Evolutionary conservation across 495 filamentous ascomycete genomes (phyloP).

Genomic region (Hypoxylon intermedium): DNA sequence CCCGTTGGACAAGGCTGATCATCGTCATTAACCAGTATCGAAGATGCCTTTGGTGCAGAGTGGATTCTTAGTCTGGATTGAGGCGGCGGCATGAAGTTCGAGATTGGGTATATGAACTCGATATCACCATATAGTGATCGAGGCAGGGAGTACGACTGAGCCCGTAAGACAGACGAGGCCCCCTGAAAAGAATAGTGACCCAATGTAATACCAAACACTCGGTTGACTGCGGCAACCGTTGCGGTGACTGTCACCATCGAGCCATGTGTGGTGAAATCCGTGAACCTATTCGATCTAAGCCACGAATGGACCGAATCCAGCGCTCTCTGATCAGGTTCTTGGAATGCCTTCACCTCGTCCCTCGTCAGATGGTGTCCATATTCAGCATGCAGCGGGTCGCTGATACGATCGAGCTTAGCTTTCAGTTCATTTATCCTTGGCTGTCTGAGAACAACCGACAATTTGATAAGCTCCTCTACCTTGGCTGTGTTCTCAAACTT

Average conservation of each 20-base stretch:
- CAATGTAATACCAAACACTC: slow-evolving; percentile 49
- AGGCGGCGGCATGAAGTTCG: slow-evolving; percentile 49
- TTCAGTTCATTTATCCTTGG: slow-evolving; percentile 47
- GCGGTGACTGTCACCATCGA: slow-evolving; percentile 46
- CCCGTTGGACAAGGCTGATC: slow-evolving; percentile 40
- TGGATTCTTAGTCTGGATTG: slow-evolving; percentile 6
- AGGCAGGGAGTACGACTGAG: slow-evolving; percentile 58
- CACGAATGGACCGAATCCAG: slow-evolving; percentile 43
- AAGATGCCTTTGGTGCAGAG: slow-evolving; percentile 5
- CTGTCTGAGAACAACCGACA: slow-evolving; percentile 49
- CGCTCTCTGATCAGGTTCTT: slow-evolving; percentile 31
- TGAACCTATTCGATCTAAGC: slow-evolving; percentile 44
- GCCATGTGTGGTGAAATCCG: slow-evolving; percentile 33
- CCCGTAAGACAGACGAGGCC: slow-evolving; percentile 38
- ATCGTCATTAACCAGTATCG: slow-evolving; percentile 6
- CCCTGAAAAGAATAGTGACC: slow-evolving; percentile 45
- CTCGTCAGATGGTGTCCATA: slow-evolving; percentile 43
- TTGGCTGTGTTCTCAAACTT: slow-evolving; percentile 15
- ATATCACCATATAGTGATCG: slow-evolving; percentile 48
- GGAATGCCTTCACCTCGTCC: slow-evolving; percentile 41
- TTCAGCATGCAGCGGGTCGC: slow-evolving; percentile 29
- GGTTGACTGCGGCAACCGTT: slow-evolving; percentile 43
- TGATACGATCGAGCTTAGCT: slow-evolving; percentile 36
- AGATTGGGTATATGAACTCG: slow-evolving; percentile 52
- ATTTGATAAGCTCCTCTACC: slow-evolving; percentile 11